Percentiles rank a stretch among this genome's conserved stretches.
Evolutionary conservation across 805 yeast species (phyloP).

Genomic region (Candida sanyiensis): DNA sequence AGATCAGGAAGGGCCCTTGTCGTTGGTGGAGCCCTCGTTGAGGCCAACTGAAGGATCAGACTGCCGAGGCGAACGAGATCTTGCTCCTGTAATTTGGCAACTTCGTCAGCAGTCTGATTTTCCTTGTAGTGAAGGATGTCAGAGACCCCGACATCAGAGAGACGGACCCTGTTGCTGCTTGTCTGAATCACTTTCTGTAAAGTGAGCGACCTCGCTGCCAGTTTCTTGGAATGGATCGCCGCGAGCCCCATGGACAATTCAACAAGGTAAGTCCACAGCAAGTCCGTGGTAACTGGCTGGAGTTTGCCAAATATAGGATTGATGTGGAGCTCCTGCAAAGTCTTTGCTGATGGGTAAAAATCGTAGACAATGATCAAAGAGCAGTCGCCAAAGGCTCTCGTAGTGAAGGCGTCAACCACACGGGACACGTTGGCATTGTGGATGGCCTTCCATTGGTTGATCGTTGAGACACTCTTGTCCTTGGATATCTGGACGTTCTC

Average conservation of each 20-base stretch:
- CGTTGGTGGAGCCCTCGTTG: conserved; percentile 28
- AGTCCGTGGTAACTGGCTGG: conserved; percentile 52
- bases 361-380: conserved; percentile 78
- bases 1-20: conserved; percentile 9
- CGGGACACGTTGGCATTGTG: conserved; percentile 55
- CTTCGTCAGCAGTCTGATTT: conserved; percentile 15
- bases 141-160: conserved; percentile 64
- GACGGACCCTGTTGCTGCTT: conserved; percentile 60
- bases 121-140: conserved; percentile 53
- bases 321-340: conserved; percentile 66
- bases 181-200: conserved; percentile 70
- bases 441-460: conserved; percentile 62
- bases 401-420: conserved; percentile 77
- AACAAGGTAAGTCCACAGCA: conserved; percentile 69
- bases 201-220: conserved; percentile 59
- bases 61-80: conserved; percentile 60
- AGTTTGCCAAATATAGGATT: conserved; percentile 35
- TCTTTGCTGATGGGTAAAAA: conserved; percentile 70
- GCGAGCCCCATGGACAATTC: conserved; percentile 69
- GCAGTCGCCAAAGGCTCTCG: conserved; percentile 76
- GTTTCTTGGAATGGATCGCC: conserved; percentile 57
- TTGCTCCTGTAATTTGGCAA: conserved; percentile 36
- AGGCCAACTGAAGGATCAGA: conserved; percentile 51
- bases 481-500: conserved; percentile 51
- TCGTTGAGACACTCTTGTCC: conserved; percentile 53